A percentile compares a stretch with the other conserved stretches of the same genome.
These are phyloP conservation scores for Phytophthora ohioensis DNA, from an alignment of 352 stramenopile genomes.

Conservation along the genomic window DNA sequence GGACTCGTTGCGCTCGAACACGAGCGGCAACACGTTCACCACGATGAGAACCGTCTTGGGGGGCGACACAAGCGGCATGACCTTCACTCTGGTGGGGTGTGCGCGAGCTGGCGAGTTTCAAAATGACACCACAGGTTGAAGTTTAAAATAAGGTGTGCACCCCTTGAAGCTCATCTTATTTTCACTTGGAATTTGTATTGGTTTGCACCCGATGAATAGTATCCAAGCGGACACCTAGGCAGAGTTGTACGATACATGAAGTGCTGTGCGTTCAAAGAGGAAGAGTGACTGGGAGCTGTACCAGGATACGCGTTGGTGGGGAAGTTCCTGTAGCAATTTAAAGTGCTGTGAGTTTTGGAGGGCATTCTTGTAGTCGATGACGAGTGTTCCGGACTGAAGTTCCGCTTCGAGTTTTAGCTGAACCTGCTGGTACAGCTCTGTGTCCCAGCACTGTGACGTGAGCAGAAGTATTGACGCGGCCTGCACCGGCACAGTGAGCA, in stretches of 20 bases:
- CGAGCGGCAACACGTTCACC: conserved; percentile 80
- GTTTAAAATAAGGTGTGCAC: conserved; percentile 21
- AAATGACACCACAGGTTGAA: conserved; percentile 22
- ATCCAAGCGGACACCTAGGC: not conserved
- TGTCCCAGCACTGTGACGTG: conserved; percentile 74
- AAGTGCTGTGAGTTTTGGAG: conserved; percentile 42
- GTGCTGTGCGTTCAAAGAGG: conserved; percentile 35
- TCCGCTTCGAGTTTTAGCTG: conserved; percentile 53
- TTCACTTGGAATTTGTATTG: conserved; percentile 27
- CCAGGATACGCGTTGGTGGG: conserved; percentile 52
- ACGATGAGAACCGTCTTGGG: conserved; percentile 79
- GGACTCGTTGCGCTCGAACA: conserved; percentile 65
- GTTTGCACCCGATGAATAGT: conserved; percentile 8
- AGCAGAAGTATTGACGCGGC: conserved; percentile 52
- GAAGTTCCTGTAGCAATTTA: conserved; percentile 29
- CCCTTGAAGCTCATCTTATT: conserved; percentile 20
- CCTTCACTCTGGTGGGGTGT: conserved; percentile 19
- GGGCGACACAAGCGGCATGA: conserved; percentile 16
- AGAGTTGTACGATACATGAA: not conserved
- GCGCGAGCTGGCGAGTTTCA: conserved; percentile 19
- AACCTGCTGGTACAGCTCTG: conserved; percentile 41
- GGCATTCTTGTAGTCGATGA: conserved; percentile 65
- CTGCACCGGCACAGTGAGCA: conserved; percentile 45
- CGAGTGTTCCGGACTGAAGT: conserved; percentile 38
- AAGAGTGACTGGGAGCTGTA: conserved; percentile 48